Percentiles rank a stretch among this genome's conserved stretches.
Conservation (phyloP, 768 basidiomycete genomes). For the Auricularia sp. region DNA sequence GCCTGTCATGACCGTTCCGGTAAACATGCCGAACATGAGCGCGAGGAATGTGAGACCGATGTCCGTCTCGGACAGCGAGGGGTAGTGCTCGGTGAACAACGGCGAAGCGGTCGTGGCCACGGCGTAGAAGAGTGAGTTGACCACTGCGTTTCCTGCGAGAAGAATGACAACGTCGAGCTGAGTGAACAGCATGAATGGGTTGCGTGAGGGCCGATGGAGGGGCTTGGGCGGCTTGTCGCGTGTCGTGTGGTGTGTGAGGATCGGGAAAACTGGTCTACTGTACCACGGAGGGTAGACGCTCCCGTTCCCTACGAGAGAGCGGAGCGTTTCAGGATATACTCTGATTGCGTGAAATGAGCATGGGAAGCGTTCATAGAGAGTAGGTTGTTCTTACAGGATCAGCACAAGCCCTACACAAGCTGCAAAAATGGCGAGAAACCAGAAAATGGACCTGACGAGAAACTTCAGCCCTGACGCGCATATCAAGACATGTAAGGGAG, state of each 20-base stretch:
- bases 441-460: constrained; percentile 42
- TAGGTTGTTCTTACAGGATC: constrained; percentile 29
- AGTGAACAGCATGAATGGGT: constrained; percentile 46
- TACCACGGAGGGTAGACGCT: constrained; percentile 22
- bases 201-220: constrained; percentile 23
- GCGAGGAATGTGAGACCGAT: constrained; percentile 73
- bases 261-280: constrained; percentile 24
- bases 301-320: constrained; percentile 34
- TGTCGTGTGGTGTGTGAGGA: neutral
- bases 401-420: constrained; percentile 36
- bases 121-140: constrained; percentile 49
- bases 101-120: constrained; percentile 53
- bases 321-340: constrained; percentile 37
- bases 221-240: constrained; percentile 19
- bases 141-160: constrained; percentile 41
- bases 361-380: constrained; percentile 3
- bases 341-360: constrained; percentile 9
- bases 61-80: constrained; percentile 48
- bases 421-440: constrained; percentile 46
- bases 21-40: constrained; percentile 58
- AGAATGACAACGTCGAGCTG: constrained; percentile 46
- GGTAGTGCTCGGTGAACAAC: constrained; percentile 48
- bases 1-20: constrained; percentile 50
- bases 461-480: neutral
- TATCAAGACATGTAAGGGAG: neutral